Conservation (phyloP, 768 basidiomycete species). For the Neoboletus brunneissimus region DNA sequence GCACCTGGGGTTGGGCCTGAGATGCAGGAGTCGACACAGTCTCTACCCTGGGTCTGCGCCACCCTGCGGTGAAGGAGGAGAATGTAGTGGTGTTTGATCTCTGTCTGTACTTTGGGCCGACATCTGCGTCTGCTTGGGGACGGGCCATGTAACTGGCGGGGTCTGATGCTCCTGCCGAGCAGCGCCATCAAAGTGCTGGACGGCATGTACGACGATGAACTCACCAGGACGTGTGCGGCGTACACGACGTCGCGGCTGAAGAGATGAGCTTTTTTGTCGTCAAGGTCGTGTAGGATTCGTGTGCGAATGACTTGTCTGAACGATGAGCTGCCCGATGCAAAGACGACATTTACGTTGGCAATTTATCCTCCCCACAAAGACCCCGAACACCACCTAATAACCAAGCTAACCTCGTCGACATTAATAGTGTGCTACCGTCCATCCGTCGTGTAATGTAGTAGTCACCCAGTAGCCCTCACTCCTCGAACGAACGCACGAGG, state of each 20-base stretch:
- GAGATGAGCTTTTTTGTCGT: conserved; percentile 2
- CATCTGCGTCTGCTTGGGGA: conserved; percentile 32
- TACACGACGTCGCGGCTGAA: conserved; percentile 9
- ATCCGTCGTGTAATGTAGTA: not conserved
- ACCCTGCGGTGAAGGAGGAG: conserved; percentile 34
- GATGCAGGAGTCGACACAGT: conserved; percentile 26
- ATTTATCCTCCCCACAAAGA: conserved; percentile 18
- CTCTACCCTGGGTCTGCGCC: conserved; percentile 37
- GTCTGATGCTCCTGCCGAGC: conserved; percentile 14
- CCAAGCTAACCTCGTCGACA: not conserved
- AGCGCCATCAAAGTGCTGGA: conserved; percentile 2
- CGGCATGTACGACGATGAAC: conserved; percentile 4
- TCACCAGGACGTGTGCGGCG: conserved; percentile 11
- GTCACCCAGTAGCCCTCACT: conserved; percentile 5
- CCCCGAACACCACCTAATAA: conserved; percentile 26
- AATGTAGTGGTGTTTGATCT: conserved; percentile 45
- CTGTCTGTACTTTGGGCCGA: conserved; percentile 32
- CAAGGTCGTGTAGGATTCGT: conserved; percentile 20
- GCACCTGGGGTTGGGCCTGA: conserved; percentile 26
- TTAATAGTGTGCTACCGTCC: not conserved
- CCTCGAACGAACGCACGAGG: conserved; percentile 14
- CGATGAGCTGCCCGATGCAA: conserved; percentile 3
- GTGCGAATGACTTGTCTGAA: not conserved
- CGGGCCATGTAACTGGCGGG: conserved; percentile 28
- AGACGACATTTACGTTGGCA: conserved; percentile 16